Evolutionary conservation across 768 basidiomycete genomes (phyloP), one percentile per base, ranked within the genome.

Genomic region (Xerocomus potaroensis): DNA sequence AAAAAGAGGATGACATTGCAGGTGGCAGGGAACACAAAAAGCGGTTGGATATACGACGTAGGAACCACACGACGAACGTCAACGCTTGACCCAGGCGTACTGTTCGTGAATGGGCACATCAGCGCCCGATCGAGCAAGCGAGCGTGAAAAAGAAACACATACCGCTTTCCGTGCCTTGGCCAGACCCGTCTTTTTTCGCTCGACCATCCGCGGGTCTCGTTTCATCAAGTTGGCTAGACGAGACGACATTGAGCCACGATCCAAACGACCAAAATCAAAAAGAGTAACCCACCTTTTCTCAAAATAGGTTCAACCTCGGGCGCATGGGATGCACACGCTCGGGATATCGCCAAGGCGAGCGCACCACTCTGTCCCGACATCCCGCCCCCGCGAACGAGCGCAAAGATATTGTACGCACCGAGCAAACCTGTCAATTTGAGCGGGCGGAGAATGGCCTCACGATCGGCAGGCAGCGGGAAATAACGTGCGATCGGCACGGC

Each of bases 11-110:
- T n/a, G n/a, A n/a, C n/a, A n/a, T n/a, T n/a, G n/a, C n/a, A n/a
- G n/a, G n/a, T n/a, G n/a, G n/a, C n/a, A n/a, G n/a, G n/a, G n/a
- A n/a, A n/a, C n/a, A 37, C 39, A 40, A 5, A 29, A 27, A n/a
- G 19, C 19, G 39, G 41, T 42, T 21, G 29, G 27, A 45, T 31
- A 31, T 10, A 23, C 12, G 24, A 21, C 26, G 19, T 50, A 48
- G 15, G 14, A 41, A 49, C 41, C 41, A 42, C 39, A 32, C 5
- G 39, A 26, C 11, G 15, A 18, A 1, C 16, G 57, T 69, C 74
- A 96, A 66, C 94, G 89, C 73, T 94, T 98, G 84, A 96, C 92
- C 95, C 94, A 98, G 49, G 91, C 72, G 58, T 89, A 88, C 89
- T 91, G 65, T 54, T n/a, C n/a, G n/a, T n/a, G n/a, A n/a, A n/a